Conservation (phyloP, 2,329 filamentous ascomycete genomes). For the Pseudohalonectria lignicola region DNA sequence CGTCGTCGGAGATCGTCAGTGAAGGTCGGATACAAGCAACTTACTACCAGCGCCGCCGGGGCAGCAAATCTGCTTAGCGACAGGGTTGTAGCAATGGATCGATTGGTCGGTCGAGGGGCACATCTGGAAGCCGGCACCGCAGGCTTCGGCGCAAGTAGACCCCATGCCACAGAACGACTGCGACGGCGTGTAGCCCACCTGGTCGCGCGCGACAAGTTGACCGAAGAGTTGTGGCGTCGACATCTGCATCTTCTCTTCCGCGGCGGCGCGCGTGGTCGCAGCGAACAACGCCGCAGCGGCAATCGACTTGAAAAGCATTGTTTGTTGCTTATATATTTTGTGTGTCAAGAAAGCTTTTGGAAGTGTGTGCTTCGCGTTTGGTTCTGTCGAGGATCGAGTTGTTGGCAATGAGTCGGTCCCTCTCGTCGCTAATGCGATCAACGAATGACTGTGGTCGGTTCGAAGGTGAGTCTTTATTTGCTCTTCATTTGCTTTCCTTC, state of each 20-base stretch:
- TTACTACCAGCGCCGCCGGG: slow-evolving; percentile 43
- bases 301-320: slow-evolving; percentile 33
- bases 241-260: slow-evolving; percentile 22
- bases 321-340: too few species aligned
- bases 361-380: too few species aligned
- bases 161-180: slow-evolving; percentile 36
- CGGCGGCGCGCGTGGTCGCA: slow-evolving; percentile 17
- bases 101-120: slow-evolving; percentile 36
- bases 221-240: slow-evolving; percentile 25
- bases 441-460: too few species aligned
- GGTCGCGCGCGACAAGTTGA: slow-evolving; percentile 24
- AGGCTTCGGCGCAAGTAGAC: slow-evolving; percentile 42
- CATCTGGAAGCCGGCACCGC: slow-evolving; percentile 35
- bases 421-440: too few species aligned
- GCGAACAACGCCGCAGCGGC: slow-evolving; percentile 32
- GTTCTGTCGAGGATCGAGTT: too few species aligned
- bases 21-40: slow-evolving; percentile 13
- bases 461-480: too few species aligned
- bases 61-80: slow-evolving; percentile 43
- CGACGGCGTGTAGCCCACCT: slow-evolving; percentile 32
- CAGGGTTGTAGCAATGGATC: slow-evolving; percentile 48
- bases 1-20: neutral
- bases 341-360: too few species aligned
- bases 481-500: too few species aligned
- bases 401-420: too few species aligned